Conservation (phyloP, 164 flowering plant species). For the Magnolia kwangsiensis region DNA sequence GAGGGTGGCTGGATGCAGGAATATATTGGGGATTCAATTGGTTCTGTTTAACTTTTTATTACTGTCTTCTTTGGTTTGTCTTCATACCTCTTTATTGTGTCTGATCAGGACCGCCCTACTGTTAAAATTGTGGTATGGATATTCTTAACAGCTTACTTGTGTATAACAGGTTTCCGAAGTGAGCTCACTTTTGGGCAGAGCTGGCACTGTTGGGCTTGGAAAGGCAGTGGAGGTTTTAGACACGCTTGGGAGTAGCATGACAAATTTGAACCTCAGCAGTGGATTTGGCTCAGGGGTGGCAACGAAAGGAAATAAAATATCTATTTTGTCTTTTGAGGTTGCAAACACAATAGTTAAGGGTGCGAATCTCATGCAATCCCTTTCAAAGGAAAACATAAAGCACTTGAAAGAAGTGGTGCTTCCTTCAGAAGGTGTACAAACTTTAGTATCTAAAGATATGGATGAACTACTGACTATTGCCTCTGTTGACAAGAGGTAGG, state of each 20-base stretch:
- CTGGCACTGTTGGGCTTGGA: slow-evolving; percentile 77
- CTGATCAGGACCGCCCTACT: neutral
- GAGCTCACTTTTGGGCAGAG: slow-evolving; percentile 71
- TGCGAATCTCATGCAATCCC: slow-evolving; percentile 76
- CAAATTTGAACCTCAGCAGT: slow-evolving; percentile 51
- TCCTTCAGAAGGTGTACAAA: slow-evolving; percentile 79
- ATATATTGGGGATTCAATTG: neutral
- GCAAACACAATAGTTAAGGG: slow-evolving; percentile 92
- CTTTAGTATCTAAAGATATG: slow-evolving; percentile 64
- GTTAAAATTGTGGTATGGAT: neutral
- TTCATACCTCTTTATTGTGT: no score
- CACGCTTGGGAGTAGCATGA: slow-evolving; percentile 91
- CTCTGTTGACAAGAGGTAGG: slow-evolving; percentile 85
- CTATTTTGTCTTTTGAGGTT: slow-evolving; percentile 84
- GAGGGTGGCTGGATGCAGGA: neutral
- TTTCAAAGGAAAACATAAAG: slow-evolving; percentile 63
- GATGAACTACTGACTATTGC: slow-evolving; percentile 74
- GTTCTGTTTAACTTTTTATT: neutral
- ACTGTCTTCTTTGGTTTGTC: neutral
- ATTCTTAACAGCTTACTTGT: slow-evolving; percentile 4
- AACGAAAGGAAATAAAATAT: slow-evolving; percentile 73
- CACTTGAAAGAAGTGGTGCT: slow-evolving; percentile 69
- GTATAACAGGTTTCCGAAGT: slow-evolving; percentile 68
- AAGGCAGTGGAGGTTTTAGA: slow-evolving; percentile 88
- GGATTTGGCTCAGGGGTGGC: slow-evolving; percentile 73